A percentile compares a stretch with the other conserved stretches of the same genome.
These are phyloP conservation scores for Margaritispora aquatica DNA, from an alignment of 495 filamentous ascomycete species.

Conservation along the genomic window DNA sequence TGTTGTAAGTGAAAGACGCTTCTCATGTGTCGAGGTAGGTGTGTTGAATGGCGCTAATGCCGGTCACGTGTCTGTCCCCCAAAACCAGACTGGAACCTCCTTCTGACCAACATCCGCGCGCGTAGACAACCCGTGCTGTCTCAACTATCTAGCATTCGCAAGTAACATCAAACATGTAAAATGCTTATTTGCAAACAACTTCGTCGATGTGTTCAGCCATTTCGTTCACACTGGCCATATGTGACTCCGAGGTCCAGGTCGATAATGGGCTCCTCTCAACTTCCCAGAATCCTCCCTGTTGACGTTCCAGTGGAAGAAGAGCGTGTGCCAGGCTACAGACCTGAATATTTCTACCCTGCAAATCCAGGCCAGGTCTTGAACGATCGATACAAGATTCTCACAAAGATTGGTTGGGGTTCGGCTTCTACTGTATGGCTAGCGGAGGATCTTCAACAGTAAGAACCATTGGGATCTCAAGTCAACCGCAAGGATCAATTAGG, in stretches of 20 bases:
- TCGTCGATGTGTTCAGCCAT: neutral
- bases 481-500: conserved; percentile 7
- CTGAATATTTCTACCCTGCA: conserved; percentile 37
- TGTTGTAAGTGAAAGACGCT: too few species aligned
- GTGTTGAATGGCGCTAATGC: neutral
- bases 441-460: conserved; percentile 1
- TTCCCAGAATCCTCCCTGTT: conserved; percentile 11
- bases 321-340: conserved; percentile 27
- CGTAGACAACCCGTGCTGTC: neutral
- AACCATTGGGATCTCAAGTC: neutral
- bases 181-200: neutral
- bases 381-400: conserved; percentile 33
- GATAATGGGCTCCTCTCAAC: neutral
- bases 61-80: neutral
- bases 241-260: neutral
- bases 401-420: conserved; percentile 39
- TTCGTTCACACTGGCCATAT: neutral
- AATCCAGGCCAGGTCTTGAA: conserved; percentile 36
- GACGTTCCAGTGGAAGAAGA: conserved; percentile 24
- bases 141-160: neutral
- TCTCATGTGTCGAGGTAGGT: neutral
- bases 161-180: neutral
- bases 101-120: neutral
- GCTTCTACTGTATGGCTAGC: conserved; percentile 40
- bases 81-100: neutral